Percentiles rank a stretch among this genome's conserved stretches.
These are phyloP conservation scores for Zygosaccharomyces lentus DNA, from an alignment of 805 yeast genomes.

Conservation along the genomic window DNA sequence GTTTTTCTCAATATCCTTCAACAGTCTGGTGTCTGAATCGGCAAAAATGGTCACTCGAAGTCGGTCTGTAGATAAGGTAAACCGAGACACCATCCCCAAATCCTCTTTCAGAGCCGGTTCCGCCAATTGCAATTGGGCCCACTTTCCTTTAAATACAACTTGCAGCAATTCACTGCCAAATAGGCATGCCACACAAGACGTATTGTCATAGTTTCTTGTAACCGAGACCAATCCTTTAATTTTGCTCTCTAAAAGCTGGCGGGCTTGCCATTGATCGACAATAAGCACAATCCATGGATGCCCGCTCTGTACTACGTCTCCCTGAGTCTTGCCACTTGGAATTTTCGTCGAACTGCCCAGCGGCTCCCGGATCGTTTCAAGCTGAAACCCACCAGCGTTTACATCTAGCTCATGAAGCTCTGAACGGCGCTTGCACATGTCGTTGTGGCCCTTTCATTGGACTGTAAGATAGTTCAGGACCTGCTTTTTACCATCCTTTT, in stretches of 20 bases:
- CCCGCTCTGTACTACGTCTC: background rate
- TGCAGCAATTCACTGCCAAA: background rate
- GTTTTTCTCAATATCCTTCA: constrained; percentile 2
- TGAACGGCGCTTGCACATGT: background rate
- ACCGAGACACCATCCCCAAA: constrained; percentile 1
- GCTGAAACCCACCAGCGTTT: background rate
- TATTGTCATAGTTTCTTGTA: background rate
- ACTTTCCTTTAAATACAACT: background rate
- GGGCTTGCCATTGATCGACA: background rate
- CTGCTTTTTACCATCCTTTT: background rate
- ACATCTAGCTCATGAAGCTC: background rate
- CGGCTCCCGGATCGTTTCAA: background rate
- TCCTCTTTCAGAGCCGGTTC: background rate
- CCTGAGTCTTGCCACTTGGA: background rate
- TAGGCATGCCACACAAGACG: background rate
- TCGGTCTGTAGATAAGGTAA: constrained; percentile 2
- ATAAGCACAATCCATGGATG: background rate
- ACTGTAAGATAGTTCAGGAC: background rate
- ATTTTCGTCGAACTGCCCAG: background rate
- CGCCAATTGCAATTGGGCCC: constrained; percentile 1
- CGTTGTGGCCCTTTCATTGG: background rate
- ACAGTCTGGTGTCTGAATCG: constrained; percentile 1
- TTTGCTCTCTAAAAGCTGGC: background rate
- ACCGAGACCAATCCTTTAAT: background rate
- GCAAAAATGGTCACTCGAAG: constrained; percentile 2